Conservation (phyloP, 768 basidiomycete genomes). For the Cyclocybe cylindracea region DNA sequence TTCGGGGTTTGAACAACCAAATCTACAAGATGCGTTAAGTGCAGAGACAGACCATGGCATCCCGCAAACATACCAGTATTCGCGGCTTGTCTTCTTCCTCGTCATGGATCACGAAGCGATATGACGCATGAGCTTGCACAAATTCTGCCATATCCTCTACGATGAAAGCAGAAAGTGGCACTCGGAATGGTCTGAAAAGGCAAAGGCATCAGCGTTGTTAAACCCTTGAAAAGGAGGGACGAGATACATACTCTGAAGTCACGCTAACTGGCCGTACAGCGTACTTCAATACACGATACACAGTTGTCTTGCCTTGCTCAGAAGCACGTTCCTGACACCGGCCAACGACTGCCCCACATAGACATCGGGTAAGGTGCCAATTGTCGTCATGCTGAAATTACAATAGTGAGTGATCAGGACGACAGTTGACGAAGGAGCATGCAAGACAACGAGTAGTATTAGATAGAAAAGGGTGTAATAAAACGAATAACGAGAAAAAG, state of each 20-base stretch:
- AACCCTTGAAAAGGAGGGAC: neutral
- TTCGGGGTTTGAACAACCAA: constrained; percentile 93
- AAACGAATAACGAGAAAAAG: constrained; percentile 14
- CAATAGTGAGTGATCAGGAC: constrained; percentile 7
- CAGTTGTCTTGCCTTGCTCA: constrained; percentile 32
- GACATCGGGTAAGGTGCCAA: constrained; percentile 68
- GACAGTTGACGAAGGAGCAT: constrained; percentile 15
- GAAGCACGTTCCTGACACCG: constrained; percentile 56
- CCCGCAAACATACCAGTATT: constrained; percentile 61
- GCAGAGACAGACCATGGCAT: neutral
- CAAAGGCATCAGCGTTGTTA: constrained; percentile 2
- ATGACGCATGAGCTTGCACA: constrained; percentile 89
- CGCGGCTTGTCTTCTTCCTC: constrained; percentile 82
- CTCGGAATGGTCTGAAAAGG: constrained; percentile 37
- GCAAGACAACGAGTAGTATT: constrained; percentile 7
- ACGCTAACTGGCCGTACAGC: constrained; percentile 73
- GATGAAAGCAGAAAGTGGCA: constrained; percentile 85
- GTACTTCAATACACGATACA: constrained; percentile 81
- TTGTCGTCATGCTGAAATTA: constrained; percentile 53
- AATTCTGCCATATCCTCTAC: constrained; percentile 91
- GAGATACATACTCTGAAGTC: constrained; percentile 55
- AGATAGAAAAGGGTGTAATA: constrained; percentile 14
- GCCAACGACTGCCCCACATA: constrained; percentile 84
- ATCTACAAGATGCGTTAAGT: constrained; percentile 48
- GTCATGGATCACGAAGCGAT: constrained; percentile 87